A percentile compares a stretch with the other conserved stretches of the same genome.
Evolutionary conservation across 768 basidiomycete genomes (phyloP).

Genomic region (Mycena indigotica): DNA sequence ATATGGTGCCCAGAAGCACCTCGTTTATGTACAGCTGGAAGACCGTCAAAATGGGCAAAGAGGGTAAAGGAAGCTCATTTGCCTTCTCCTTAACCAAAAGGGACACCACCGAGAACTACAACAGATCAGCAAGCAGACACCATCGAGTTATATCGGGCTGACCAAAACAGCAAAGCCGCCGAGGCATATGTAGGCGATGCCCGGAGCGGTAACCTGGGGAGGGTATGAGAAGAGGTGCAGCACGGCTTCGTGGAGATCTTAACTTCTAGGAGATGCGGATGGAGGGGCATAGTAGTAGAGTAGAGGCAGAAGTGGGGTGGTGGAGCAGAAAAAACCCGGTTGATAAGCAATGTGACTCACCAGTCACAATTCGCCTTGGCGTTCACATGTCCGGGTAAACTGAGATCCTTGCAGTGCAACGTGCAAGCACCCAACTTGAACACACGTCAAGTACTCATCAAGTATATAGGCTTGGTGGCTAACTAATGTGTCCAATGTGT

Average conservation of each 20-base stretch:
- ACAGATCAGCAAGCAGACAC: not conserved
- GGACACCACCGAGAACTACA: constrained; percentile 81
- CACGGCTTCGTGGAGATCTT: constrained; percentile 1
- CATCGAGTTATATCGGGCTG: constrained; percentile 10
- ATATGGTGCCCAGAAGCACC: constrained; percentile 85
- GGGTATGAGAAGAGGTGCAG: not conserved
- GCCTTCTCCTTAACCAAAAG: constrained; percentile 83
- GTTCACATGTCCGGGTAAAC: too few relatives aligned
- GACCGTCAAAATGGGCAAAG: not conserved
- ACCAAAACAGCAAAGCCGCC: constrained; percentile 40
- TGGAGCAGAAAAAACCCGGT: too few relatives aligned
- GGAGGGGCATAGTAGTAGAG: not conserved
- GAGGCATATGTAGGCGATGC: constrained; percentile 17
- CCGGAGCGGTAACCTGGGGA: constrained; percentile 9
- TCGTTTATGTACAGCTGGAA: constrained; percentile 84
- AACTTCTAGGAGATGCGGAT: constrained; percentile 15
- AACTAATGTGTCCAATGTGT: too few relatives aligned
- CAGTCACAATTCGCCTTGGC: too few relatives aligned
- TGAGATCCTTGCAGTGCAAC: too few relatives aligned
- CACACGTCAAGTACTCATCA: too few relatives aligned
- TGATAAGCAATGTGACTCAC: too few relatives aligned
- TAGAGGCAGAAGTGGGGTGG: not conserved
- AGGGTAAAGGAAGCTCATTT: constrained; percentile 9
- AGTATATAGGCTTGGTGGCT: too few relatives aligned
- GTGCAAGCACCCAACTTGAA: too few relatives aligned